A percentile compares a stretch with the other conserved stretches of the same genome.
Evolutionary conservation across 2,329 filamentous ascomycete species (phyloP).

Genomic region (Ophiostoma montium): DNA sequence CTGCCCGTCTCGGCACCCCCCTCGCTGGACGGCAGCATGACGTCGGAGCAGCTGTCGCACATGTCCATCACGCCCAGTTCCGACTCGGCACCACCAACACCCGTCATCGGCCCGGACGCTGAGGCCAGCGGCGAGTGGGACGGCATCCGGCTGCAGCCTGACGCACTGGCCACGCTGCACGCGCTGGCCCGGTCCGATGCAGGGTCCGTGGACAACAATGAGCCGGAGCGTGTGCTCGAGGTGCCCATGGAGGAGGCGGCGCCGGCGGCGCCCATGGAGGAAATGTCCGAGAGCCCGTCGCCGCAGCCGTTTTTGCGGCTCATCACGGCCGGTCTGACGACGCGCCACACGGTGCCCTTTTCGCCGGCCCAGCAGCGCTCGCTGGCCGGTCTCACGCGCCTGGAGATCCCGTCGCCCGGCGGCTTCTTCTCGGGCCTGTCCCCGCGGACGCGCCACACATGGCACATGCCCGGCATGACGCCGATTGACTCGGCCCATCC

Average conservation of each 20-base stretch:
- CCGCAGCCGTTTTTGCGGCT: slow-evolving; percentile 32
- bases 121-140: slow-evolving; percentile 50
- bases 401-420: slow-evolving; percentile 83
- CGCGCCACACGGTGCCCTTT: slow-evolving; percentile 20
- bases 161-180: slow-evolving; percentile 66
- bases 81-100: slow-evolving; percentile 69
- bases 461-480: slow-evolving; percentile 48
- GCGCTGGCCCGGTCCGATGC: slow-evolving; percentile 49
- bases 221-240: slow-evolving; percentile 41
- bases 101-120: slow-evolving; percentile 47
- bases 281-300: slow-evolving; percentile 37
- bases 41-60: slow-evolving; percentile 68
- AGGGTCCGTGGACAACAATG: slow-evolving; percentile 41
- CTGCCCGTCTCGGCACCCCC: slow-evolving; percentile 69
- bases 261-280: slow-evolving; percentile 13
- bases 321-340: slow-evolving; percentile 26
- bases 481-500: slow-evolving; percentile 38
- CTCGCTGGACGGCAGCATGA: slow-evolving; percentile 77
- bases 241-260: slow-evolving; percentile 19
- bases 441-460: slow-evolving; percentile 62
- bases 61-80: slow-evolving; percentile 20
- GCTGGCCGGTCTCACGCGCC: slow-evolving; percentile 57
- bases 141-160: slow-evolving; percentile 62
- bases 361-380: slow-evolving; percentile 41
- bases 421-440: slow-evolving; percentile 84